Conservation (phyloP, 2,329 filamentous ascomycete genomes). For the Aspergillus ochraceoroseus region DNA sequence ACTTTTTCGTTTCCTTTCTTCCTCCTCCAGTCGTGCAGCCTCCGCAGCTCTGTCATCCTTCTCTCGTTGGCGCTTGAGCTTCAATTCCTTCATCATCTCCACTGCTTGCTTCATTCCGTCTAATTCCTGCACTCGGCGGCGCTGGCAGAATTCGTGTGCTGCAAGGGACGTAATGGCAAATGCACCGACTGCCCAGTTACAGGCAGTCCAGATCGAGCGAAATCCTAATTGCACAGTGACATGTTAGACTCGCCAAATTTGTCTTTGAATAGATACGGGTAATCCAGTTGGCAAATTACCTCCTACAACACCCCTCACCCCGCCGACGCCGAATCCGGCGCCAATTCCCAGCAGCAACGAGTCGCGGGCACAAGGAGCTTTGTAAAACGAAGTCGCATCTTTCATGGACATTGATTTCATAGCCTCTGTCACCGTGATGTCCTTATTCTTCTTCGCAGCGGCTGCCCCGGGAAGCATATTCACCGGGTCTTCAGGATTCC, state of each 20-base stretch:
- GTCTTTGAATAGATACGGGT: too few relatives aligned
- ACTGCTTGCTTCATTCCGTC: constrained; percentile 80
- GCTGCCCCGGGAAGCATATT: constrained; percentile 55
- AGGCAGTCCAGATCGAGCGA: constrained; percentile 61
- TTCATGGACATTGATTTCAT: constrained; percentile 46
- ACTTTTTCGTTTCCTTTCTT: constrained; percentile 41
- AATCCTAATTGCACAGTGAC: constrained; percentile 21
- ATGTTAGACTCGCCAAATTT: constrained; percentile 1
- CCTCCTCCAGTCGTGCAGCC: constrained; percentile 34
- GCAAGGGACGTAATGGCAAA: constrained; percentile 66
- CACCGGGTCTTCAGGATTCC: constrained; percentile 47
- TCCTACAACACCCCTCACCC: constrained; percentile 66
- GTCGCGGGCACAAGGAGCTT: constrained; percentile 77
- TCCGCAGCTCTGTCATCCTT: constrained; percentile 42
- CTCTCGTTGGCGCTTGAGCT: constrained; percentile 57
- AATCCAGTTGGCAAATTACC: constrained; percentile 54
- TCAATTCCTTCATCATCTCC: constrained; percentile 71
- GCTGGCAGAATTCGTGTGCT: constrained; percentile 81
- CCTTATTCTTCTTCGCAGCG: constrained; percentile 52
- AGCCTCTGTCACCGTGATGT: constrained; percentile 40
- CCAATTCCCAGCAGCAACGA: constrained; percentile 79
- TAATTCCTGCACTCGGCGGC: constrained; percentile 66
- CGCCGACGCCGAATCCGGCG: constrained; percentile 69
- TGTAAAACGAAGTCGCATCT: constrained; percentile 60
- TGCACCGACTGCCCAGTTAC: constrained; percentile 79